These are phyloP conservation scores for Erodium texanum DNA, from an alignment of 441 rosid genomes.

Conservation along the genomic window DNA sequence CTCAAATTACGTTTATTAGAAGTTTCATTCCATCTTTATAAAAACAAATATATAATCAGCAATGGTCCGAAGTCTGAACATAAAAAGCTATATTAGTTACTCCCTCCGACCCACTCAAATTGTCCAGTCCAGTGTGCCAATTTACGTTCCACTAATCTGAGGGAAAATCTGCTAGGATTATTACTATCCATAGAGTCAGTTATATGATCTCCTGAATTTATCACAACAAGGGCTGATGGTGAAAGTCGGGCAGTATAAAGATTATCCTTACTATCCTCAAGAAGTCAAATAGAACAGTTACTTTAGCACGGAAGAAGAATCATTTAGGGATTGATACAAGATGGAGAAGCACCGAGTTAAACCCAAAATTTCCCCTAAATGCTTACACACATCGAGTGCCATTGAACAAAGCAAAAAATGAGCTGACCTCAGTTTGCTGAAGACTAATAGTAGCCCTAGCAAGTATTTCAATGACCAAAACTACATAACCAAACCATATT, in stretches of 20 bases:
- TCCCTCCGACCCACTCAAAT: neutral
- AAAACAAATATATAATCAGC: neutral
- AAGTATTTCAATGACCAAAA: neutral
- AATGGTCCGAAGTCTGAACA: neutral
- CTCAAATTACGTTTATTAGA: neutral
- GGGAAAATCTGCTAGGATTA: neutral
- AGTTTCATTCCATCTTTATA: neutral
- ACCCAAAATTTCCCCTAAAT: neutral
- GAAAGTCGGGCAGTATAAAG: neutral
- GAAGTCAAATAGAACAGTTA: neutral
- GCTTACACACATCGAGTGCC: neutral
- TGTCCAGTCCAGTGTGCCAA: neutral
- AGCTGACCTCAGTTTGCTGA: neutral
- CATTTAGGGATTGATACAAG: neutral
- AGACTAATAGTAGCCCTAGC: neutral
- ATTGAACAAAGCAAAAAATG: neutral
- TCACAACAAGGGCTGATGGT: neutral
- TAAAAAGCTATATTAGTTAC: neutral
- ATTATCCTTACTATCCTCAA: neutral
- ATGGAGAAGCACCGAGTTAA: neutral
- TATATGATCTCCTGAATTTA: neutral
- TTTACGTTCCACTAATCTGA: neutral
- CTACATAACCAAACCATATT: neutral
- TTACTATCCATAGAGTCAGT: neutral
- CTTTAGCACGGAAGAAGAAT: neutral